A percentile compares a stretch with the other conserved stretches of the same genome.
These are phyloP conservation scores for Clausena lansium DNA, from an alignment of 345 rosid species.

Conservation along the genomic window DNA sequence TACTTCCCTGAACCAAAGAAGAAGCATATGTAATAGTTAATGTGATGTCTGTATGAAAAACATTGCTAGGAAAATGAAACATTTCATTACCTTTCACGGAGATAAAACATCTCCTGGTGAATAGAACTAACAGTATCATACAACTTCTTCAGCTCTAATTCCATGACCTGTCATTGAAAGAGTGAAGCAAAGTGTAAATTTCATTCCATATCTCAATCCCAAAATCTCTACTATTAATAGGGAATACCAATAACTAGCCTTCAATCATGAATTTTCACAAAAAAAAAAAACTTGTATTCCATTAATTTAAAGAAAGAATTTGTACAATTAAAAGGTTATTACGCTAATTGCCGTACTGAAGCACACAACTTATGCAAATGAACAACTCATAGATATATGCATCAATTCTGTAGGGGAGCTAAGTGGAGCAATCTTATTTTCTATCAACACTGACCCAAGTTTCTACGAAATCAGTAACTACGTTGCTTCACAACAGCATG, in stretches of 20 bases:
- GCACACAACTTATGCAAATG: background rate
- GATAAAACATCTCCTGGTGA: slow-evolving; percentile 81
- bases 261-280: background rate
- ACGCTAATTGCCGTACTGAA: background rate
- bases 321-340: background rate
- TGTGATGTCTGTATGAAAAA: background rate
- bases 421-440: background rate
- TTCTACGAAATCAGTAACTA: background rate
- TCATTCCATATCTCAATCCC: background rate
- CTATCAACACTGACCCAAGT: background rate
- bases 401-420: background rate
- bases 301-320: background rate
- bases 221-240: background rate
- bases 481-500: background rate
- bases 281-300: background rate
- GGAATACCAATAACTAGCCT: background rate
- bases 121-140: slow-evolving; percentile 61
- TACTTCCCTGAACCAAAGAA: slow-evolving; percentile 59
- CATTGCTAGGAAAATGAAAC: background rate
- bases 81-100: slow-evolving; percentile 71
- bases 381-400: background rate
- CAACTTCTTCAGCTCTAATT: slow-evolving; percentile 75
- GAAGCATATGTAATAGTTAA: background rate
- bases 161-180: slow-evolving; percentile 59
- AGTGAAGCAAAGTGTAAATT: background rate